phyloP scores from a whole-genome alignment of 208 protist species.

The Acanthamoeba lenticulata region DNA sequence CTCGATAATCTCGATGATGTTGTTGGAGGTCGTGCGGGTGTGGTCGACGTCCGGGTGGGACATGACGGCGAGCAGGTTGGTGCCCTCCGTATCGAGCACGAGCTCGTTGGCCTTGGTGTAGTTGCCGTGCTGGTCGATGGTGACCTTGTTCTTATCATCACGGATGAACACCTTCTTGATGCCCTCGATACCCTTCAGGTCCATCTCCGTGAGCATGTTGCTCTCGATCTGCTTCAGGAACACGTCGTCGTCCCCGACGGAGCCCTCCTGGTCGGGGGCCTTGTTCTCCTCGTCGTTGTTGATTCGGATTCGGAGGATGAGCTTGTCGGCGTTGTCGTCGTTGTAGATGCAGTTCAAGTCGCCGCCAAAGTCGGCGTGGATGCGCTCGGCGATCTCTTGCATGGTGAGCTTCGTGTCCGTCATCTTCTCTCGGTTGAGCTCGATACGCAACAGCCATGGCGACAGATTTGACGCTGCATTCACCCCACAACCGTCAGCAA shows the following conservation, averaged over 20 bases:
- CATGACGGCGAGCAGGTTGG: slow-evolving; percentile 95
- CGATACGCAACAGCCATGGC: slow-evolving; percentile 97
- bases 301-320: slow-evolving; percentile 94
- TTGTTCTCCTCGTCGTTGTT: slow-evolving; percentile 79
- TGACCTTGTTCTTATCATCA: slow-evolving; percentile 73
- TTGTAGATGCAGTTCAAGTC: slow-evolving; percentile 87
- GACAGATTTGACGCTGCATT: slow-evolving; percentile 80
- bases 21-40: slow-evolving; percentile 95
- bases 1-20: slow-evolving; percentile 97
- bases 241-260: slow-evolving; percentile 84
- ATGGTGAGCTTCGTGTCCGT: slow-evolving; percentile 94
- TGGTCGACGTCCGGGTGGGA: slow-evolving; percentile 93
- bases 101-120: slow-evolving; percentile 90
- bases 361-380: slow-evolving; percentile 88
- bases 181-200: slow-evolving; percentile 91
- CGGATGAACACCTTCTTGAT: slow-evolving; percentile 95
- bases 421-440: slow-evolving; percentile 93
- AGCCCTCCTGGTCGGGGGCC: slow-evolving; percentile 74
- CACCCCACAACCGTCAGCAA: not conserved
- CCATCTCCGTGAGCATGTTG: slow-evolving; percentile 87
- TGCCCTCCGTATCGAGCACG: slow-evolving; percentile 97
- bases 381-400: slow-evolving; percentile 93
- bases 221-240: slow-evolving; percentile 89
- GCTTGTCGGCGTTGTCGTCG: slow-evolving; percentile 94
- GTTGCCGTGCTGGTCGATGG: slow-evolving; percentile 76